Base-by-base conservation (phyloP, 2,329 filamentous ascomycete species). In the Davidsoniella eucalypti region DNA sequence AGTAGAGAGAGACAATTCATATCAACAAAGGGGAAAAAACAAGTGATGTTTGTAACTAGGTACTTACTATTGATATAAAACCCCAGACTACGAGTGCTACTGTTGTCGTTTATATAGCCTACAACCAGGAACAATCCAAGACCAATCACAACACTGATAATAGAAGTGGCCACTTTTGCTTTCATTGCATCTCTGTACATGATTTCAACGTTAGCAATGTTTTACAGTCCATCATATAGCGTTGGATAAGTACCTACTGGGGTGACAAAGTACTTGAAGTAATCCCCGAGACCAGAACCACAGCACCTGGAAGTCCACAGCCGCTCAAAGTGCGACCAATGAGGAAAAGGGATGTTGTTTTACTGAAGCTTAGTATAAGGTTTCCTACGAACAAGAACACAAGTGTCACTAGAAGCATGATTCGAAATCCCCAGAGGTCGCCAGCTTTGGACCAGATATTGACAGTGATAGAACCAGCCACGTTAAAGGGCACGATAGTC, bases 341-440 rank as follows among this genome's bases (percentile, higher is more conserved):
- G 4, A 47, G n/a, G 14, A 46, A 40, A 17, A 26, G 18, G 6
- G 1, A 23, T 5, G 16, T 17, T 33, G 16, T 42, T 49, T 26
- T 5, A 29, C 9, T 26, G 5, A 23, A 29, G 14, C 10, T 42
- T 14, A 17, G 23, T 39, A 23, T 18, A 9, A 37, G n/a, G 17
- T 37, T 14, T 12, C 47, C 47, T 16, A 44, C 25, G n/a, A 44
- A 29, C 8, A 26, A 9, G 17, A 49, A 49, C 2, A 18, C 16
- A 7, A 49, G 38, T 12, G 47, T 44, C 3, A 49, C 43, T 21
- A 49, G 39, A 18, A 49, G 39, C 47, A 49, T 49, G 10, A 49
- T 26, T n/a, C 47, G 39, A 21, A 43, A 49, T 10, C 39, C 47
- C 47, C 47, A 49, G n/a, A 49, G 38, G n/a, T 44, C 47, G 5